phyloP scores from a whole-genome alignment of 2,329 filamentous ascomycete genomes.

The Ophiostoma perfectum region DNA sequence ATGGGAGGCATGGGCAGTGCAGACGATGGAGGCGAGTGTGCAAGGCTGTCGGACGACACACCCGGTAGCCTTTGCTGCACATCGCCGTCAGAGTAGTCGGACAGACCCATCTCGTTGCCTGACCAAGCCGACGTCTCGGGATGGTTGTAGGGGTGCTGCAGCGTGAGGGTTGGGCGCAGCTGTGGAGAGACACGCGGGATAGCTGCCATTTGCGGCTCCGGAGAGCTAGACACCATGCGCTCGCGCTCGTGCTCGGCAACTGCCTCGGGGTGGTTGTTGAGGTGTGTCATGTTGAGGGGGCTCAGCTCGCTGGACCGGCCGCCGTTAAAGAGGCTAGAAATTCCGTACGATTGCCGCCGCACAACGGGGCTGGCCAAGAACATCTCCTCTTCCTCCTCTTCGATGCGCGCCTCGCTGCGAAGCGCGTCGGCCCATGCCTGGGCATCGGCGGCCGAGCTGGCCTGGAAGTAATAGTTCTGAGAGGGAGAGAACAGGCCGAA shows the following conservation, averaged over 20 bases:
- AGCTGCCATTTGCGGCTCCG: constrained; percentile 46
- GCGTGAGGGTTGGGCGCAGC: neutral
- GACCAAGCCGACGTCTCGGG: constrained; percentile 58
- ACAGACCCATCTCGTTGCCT: constrained; percentile 67
- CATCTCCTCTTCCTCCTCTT: constrained; percentile 83
- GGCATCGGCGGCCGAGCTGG: constrained; percentile 64
- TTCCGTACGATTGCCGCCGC: constrained; percentile 42
- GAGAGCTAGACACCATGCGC: constrained; percentile 52
- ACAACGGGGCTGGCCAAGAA: constrained; percentile 62
- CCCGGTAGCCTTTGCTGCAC: constrained; percentile 40
- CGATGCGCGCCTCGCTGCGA: constrained; percentile 71
- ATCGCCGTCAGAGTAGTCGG: constrained; percentile 76
- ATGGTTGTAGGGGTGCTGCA: constrained; percentile 34
- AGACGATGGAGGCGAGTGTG: constrained; percentile 34
- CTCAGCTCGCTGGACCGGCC: constrained; percentile 19
- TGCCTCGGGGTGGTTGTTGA: constrained; percentile 23
- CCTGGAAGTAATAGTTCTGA: constrained; percentile 87
- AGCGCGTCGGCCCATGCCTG: constrained; percentile 83
- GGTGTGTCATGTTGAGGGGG: constrained; percentile 12
- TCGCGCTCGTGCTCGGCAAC: constrained; percentile 35
- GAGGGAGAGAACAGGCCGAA: constrained; percentile 91
- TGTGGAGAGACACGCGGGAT: neutral
- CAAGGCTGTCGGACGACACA: constrained; percentile 48
- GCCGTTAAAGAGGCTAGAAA: constrained; percentile 19
- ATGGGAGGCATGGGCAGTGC: constrained; percentile 13